Evolutionary conservation across 768 basidiomycete species (phyloP).

Genomic region (Pleurotus tuber-regium): DNA sequence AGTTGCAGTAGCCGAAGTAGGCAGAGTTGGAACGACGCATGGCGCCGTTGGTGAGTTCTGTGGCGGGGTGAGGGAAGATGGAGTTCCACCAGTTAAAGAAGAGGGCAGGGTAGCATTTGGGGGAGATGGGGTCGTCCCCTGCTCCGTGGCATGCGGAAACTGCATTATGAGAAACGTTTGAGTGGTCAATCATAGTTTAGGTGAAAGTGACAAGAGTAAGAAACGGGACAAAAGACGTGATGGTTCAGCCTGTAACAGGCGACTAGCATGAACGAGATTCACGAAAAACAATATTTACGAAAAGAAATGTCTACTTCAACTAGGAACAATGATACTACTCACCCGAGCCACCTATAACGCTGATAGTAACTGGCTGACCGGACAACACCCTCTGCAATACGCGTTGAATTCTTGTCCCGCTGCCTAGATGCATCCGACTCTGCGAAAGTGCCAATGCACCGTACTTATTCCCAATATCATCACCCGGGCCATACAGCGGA

Average conservation of each 20-base stretch:
- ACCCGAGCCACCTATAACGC: slow-evolving; percentile 89
- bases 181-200: no score
- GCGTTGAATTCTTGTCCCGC: slow-evolving; percentile 77
- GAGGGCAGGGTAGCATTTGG: slow-evolving; percentile 86
- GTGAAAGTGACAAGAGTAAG: no score
- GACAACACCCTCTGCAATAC: slow-evolving; percentile 81
- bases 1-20: slow-evolving; percentile 94
- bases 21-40: slow-evolving; percentile 88
- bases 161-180: no score
- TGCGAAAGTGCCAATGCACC: slow-evolving; percentile 72
- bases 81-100: slow-evolving; percentile 98
- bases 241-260: no score
- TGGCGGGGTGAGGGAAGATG: slow-evolving; percentile 97
- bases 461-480: slow-evolving; percentile 76
- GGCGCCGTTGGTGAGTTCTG: slow-evolving; percentile 96
- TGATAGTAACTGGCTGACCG: slow-evolving; percentile 86
- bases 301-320: slow-evolving; percentile 12
- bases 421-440: slow-evolving; percentile 75
- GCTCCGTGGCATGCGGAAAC: slow-evolving; percentile 94
- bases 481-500: slow-evolving; percentile 81
- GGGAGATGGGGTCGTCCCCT: slow-evolving; percentile 84
- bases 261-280: no score
- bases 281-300: no score
- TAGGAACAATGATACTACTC: slow-evolving; percentile 16
- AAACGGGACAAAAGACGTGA: no score